Base-by-base conservation (phyloP, 495 filamentous ascomycete genomes). In the Xylaria bambusicola region DNA sequence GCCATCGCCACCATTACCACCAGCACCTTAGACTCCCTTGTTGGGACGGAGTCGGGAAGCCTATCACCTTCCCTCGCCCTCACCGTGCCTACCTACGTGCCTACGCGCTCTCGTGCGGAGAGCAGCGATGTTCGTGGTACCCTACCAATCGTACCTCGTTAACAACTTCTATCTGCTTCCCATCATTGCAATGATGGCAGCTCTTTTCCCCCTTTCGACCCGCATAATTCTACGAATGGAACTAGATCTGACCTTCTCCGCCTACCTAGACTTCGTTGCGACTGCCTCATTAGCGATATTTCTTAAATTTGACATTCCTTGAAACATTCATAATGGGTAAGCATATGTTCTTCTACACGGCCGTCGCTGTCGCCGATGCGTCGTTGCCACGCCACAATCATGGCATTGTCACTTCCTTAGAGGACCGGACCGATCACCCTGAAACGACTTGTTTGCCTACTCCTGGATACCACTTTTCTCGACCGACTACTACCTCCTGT, bases 301-400 rank as follows among this genome's bases (percentile, higher is more conserved):
- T 67, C 38, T 57, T 70, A 70, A 45, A 50, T 41, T 44, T 47
- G 60, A 68, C 55, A 66, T 67, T 58, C 57, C 48, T 69, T 63
- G 58, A 68, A 64, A 53, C 62, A 69, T 76, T 75, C 58, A 70
- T 60, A 71, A 80, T 79, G 77, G 78, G 78, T 79, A 80, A 79
- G 77, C 71, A 64, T 70, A 68, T 70, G 69, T 72, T 52, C 52
- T 62, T 58, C 53, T 66, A 29, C 66, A 66, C n/a, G n/a, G 42
- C 52, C 64, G 60, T 56, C 64, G 58, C 66, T 68, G 67, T 69
- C 52, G 60, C 40, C 53, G 61, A 66, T 56, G 55, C 56, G 66
- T 67, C 64, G 57, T 58, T 60, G 66, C 66, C 66, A 58, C 66
- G 64, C 67, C 60, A 64, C 20, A 31, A 6, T 31, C 27, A 17